A percentile compares a stretch with the other conserved stretches of the same genome.
Conservation (phyloP, 768 basidiomycete species). For the Gelatoporia subvermispora region DNA sequence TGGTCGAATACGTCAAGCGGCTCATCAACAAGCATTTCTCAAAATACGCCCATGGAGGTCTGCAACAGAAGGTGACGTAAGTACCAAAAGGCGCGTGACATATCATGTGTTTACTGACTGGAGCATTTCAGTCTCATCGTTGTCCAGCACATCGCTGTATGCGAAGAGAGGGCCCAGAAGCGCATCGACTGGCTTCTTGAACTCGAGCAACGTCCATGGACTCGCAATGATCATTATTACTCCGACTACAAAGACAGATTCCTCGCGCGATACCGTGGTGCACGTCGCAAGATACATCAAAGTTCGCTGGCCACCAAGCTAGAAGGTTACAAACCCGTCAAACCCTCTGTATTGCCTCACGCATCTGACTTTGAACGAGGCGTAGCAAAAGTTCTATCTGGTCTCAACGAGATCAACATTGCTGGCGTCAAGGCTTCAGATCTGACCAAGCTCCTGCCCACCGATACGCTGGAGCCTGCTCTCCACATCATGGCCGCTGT, state of each 20-base stretch:
- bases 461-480: constrained; percentile 50
- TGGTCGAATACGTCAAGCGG: constrained; percentile 34
- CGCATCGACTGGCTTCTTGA: constrained; percentile 45
- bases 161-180: constrained; percentile 33
- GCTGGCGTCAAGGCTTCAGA: constrained; percentile 34
- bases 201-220: constrained; percentile 43
- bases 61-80: constrained; percentile 46
- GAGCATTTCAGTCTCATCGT: constrained; percentile 40
- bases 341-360: neutral
- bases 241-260: constrained; percentile 36
- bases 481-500: constrained; percentile 68
- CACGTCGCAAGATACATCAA: constrained; percentile 6
- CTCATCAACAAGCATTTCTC: constrained; percentile 48
- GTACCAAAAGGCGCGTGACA: no score
- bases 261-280: constrained; percentile 19
- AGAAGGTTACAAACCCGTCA: neutral
- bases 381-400: constrained; percentile 31
- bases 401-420: constrained; percentile 28
- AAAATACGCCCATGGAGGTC: constrained; percentile 45
- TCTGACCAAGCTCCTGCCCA: constrained; percentile 44
- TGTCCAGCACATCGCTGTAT: constrained; percentile 43
- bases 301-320: constrained; percentile 10
- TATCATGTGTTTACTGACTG: neutral
- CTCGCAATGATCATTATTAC: constrained; percentile 49
- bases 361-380: constrained; percentile 11